Conservation (phyloP, 2,329 filamentous ascomycete genomes). For the Laburnicola sp. region DNA sequence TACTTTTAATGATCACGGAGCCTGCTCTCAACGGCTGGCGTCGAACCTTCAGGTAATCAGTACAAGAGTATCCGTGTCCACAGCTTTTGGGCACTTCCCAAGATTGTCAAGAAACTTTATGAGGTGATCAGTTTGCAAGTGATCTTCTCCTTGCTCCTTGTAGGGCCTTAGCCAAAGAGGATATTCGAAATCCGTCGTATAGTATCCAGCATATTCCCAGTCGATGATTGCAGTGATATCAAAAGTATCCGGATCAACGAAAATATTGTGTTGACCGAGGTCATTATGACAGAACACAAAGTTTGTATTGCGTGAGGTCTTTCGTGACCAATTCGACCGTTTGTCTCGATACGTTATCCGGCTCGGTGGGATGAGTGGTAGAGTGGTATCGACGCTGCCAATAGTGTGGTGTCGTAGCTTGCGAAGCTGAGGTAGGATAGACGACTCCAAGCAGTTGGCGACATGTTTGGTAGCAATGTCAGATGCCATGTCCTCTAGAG, state of each 20-base stretch:
- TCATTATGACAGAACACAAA: constrained; percentile 15
- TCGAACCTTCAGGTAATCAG: no score
- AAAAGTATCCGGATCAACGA: constrained; percentile 7
- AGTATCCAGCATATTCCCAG: constrained; percentile 10
- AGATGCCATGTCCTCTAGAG: background rate
- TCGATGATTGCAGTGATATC: background rate
- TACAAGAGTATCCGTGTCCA: no score
- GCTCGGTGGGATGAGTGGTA: constrained; percentile 12
- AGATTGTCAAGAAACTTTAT: no score
- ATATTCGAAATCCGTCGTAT: constrained; percentile 11
- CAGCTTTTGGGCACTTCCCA: no score
- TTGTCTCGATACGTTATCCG: constrained; percentile 13
- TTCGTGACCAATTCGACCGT: constrained; percentile 9
- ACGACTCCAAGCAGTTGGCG: constrained; percentile 10
- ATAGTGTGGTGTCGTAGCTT: constrained; percentile 7
- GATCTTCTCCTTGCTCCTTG: constrained; percentile 7
- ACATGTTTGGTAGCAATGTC: constrained; percentile 7
- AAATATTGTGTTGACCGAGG: constrained; percentile 13
- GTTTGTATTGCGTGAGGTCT: background rate
- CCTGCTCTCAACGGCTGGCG: no score
- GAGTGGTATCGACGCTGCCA: constrained; percentile 11
- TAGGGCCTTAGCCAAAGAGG: constrained; percentile 10
- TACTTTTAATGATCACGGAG: no score
- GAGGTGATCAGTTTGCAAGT: constrained; percentile 7
- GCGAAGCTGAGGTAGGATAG: constrained; percentile 12